Evolutionary conservation across 306 rosid genomes (phyloP).

Genomic region (Glycine soja): DNA sequence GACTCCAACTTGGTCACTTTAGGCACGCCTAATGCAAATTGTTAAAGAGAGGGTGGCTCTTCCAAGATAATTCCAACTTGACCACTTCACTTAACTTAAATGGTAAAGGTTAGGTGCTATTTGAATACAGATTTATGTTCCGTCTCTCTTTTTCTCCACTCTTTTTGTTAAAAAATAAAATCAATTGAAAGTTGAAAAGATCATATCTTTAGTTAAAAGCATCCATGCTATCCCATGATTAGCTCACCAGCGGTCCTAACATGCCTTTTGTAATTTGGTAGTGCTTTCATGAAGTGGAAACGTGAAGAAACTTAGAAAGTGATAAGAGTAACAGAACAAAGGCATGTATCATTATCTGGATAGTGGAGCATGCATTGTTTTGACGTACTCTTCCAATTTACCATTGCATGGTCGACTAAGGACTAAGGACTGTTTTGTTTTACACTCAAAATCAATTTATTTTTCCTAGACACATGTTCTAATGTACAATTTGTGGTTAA

Average conservation of each 20-base stretch:
- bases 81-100: constrained; percentile 23
- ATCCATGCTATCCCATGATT: constrained; percentile 41
- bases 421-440: neutral
- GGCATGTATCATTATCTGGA: constrained; percentile 19
- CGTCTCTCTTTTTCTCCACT: neutral
- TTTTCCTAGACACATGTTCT: neutral
- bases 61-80: constrained; percentile 9
- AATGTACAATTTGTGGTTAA: neutral
- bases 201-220: constrained; percentile 43
- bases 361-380: constrained; percentile 51
- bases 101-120: neutral
- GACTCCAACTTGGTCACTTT: neutral
- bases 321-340: constrained; percentile 45
- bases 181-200: constrained; percentile 18
- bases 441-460: neutral
- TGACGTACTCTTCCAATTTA: constrained; percentile 45
- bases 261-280: constrained; percentile 47
- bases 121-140: neutral
- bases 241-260: constrained; percentile 29
- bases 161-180: neutral
- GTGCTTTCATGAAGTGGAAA: constrained; percentile 47
- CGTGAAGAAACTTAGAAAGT: constrained; percentile 49
- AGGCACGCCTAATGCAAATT: neutral
- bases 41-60: neutral
- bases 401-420: neutral